These are phyloP conservation scores for Albugo laibachii DNA, from an alignment of 352 stramenopile species.

Conservation along the genomic window DNA sequence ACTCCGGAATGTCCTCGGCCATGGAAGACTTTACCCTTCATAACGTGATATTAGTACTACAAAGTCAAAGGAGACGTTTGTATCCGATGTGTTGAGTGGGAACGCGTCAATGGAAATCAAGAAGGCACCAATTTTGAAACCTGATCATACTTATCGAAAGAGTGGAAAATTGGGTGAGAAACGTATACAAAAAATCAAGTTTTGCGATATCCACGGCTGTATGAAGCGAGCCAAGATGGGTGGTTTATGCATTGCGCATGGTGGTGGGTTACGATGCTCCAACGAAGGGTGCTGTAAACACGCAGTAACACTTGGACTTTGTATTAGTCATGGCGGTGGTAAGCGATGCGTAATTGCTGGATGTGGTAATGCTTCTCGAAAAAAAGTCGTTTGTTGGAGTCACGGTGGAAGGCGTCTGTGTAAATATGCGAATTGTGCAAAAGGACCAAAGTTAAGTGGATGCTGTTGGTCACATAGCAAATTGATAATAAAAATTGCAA, in stretches of 20 bases:
- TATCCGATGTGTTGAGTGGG: too few relatives aligned
- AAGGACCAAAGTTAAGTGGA: slow-evolving; percentile 57
- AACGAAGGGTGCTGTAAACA: slow-evolving; percentile 56
- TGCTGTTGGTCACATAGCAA: slow-evolving; percentile 63
- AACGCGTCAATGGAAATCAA: too few relatives aligned
- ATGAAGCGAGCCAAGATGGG: slow-evolving; percentile 67
- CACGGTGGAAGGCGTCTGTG: slow-evolving; percentile 65
- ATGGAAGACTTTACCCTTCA: too few relatives aligned
- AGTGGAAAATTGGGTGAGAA: slow-evolving; percentile 5
- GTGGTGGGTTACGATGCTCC: slow-evolving; percentile 53
- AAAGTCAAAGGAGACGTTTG: too few relatives aligned
- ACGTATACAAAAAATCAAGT: slow-evolving; percentile 38
- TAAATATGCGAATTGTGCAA: slow-evolving; percentile 60
- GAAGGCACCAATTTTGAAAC: too few relatives aligned
- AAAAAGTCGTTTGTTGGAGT: slow-evolving; percentile 67
- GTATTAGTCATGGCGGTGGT: slow-evolving; percentile 67
- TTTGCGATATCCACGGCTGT: slow-evolving; percentile 52
- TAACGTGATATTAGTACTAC: too few relatives aligned
- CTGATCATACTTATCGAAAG: too few relatives aligned
- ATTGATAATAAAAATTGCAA: too few relatives aligned
- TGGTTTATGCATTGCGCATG: slow-evolving; percentile 63
- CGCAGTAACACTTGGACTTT: slow-evolving; percentile 60
- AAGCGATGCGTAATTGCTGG: slow-evolving; percentile 56
- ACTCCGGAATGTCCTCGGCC: too few relatives aligned
- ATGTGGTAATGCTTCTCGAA: slow-evolving; percentile 58